phyloP scores from a whole-genome alignment of 441 rosid genomes.

The Eutrema salsugineum region DNA sequence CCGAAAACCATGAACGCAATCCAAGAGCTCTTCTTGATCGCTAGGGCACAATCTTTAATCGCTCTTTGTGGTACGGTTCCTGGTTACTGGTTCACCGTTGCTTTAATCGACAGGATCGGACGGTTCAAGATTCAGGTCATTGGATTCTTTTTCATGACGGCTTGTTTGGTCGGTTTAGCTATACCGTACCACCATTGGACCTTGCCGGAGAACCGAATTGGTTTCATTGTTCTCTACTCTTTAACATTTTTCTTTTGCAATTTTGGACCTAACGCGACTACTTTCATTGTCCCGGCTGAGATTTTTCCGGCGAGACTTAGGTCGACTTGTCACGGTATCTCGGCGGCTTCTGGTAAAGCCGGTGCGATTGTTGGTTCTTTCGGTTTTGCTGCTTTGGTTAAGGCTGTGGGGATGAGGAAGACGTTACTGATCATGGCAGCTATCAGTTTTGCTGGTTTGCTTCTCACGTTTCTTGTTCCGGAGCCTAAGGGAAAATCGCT shows the following conservation, averaged over 20 bases:
- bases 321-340: constrained; percentile 64
- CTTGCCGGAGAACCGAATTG: constrained; percentile 32
- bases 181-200: constrained; percentile 61
- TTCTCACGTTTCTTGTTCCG: constrained; percentile 33
- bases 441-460: constrained; percentile 33
- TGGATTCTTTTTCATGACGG: constrained; percentile 51
- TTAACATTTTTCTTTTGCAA: constrained; percentile 55
- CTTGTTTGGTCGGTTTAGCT: constrained; percentile 47
- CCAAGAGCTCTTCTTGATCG: constrained; percentile 42
- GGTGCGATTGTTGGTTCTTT: constrained; percentile 64
- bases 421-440: constrained; percentile 38
- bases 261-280: constrained; percentile 65
- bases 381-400: constrained; percentile 38
- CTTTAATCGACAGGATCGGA: constrained; percentile 36
- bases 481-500: constrained; percentile 51
- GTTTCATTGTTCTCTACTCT: constrained; percentile 48
- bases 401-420: constrained; percentile 33
- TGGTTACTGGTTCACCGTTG: constrained; percentile 49
- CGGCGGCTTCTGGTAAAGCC: constrained; percentile 54
- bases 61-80: constrained; percentile 58
- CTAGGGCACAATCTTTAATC: constrained; percentile 43
- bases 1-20: constrained; percentile 56
- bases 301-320: constrained; percentile 60
- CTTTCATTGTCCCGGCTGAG: constrained; percentile 65
- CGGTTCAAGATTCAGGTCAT: constrained; percentile 40